Evolutionary conservation across 371 early-diverging fungal species (phyloP).

Genomic region (Saksenaea vasiformis): DNA sequence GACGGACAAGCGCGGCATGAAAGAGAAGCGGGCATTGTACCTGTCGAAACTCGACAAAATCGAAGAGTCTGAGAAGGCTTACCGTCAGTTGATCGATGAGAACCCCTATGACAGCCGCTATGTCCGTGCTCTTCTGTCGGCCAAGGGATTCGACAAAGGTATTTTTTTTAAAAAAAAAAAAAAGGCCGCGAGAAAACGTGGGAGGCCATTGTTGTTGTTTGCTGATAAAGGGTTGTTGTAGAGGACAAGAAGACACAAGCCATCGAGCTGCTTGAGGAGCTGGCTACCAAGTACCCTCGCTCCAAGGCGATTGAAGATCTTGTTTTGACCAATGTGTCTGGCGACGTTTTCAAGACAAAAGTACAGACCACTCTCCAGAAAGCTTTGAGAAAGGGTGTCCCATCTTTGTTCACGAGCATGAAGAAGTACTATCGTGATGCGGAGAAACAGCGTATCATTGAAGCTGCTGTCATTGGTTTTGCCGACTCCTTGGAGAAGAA

Average conservation of each 20-base stretch:
- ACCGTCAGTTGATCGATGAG: conserved; percentile 69
- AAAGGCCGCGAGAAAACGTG: conserved; percentile 2
- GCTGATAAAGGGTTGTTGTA: background rate
- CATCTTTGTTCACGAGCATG: conserved; percentile 85
- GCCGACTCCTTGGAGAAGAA: conserved; percentile 52
- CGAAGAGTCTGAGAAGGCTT: conserved; percentile 76
- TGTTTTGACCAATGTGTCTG: conserved; percentile 74
- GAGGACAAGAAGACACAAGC: conserved; percentile 22
- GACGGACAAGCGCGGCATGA: conserved; percentile 70
- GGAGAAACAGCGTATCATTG: conserved; percentile 68
- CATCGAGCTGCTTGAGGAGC: conserved; percentile 54
- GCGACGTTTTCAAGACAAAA: conserved; percentile 67
- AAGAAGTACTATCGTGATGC: conserved; percentile 72
- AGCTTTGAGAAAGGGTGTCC: conserved; percentile 88
- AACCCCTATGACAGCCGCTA: conserved; percentile 85
- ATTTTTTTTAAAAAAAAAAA: conserved; percentile 6
- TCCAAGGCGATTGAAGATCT: conserved; percentile 79
- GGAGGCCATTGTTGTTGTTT: background rate
- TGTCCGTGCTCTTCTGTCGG: conserved; percentile 63
- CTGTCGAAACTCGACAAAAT: conserved; percentile 65
- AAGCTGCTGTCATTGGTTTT: conserved; percentile 66
- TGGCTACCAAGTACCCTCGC: conserved; percentile 74
- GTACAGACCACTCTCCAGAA: conserved; percentile 68
- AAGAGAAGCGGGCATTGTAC: conserved; percentile 74
- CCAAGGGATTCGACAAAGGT: conserved; percentile 45